phyloP scores from a whole-genome alignment of 2,329 filamentous ascomycete species.

The Arthrinium phaeospermum region DNA sequence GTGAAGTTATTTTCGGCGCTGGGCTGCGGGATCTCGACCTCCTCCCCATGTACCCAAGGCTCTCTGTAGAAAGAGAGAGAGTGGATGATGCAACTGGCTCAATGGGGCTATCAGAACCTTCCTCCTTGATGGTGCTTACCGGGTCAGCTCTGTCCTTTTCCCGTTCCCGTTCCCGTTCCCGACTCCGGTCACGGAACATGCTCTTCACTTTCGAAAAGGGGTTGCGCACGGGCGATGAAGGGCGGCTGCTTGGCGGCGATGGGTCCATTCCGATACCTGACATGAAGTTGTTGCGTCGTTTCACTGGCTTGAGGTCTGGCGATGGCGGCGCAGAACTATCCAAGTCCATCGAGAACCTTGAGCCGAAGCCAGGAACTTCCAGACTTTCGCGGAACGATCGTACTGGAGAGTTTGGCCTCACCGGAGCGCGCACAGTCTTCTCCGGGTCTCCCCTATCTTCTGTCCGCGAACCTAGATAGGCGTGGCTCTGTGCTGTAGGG shows the following conservation, averaged over 20 bases:
- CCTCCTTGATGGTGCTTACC: conserved; percentile 41
- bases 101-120: conserved; percentile 36
- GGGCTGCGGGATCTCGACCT: conserved; percentile 46
- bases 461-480: conserved; percentile 29
- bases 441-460: conserved; percentile 29
- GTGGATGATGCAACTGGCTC: conserved; percentile 33
- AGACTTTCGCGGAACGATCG: conserved; percentile 49
- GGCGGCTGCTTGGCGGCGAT: conserved; percentile 67
- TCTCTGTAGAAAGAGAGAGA: conserved; percentile 37
- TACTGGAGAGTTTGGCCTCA: conserved; percentile 37
- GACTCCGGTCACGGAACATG: conserved; percentile 61
- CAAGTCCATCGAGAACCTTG: conserved; percentile 49
- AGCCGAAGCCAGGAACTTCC: conserved; percentile 50
- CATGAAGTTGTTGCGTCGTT: conserved; percentile 56
- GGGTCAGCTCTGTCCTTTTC: conserved; percentile 34
- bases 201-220: conserved; percentile 61
- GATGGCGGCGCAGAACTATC: conserved; percentile 57
- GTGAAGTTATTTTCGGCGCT: conserved; percentile 41
- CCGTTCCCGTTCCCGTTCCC: conserved; percentile 55
- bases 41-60: conserved; percentile 33
- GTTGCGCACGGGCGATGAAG: conserved; percentile 67
- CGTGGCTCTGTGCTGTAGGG: conserved; percentile 24
- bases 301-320: conserved; percentile 52
- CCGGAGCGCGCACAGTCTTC: conserved; percentile 27
- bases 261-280: conserved; percentile 67